Base-by-base conservation (phyloP, 2,329 filamentous ascomycete genomes). In the Rutstroemia sp. region DNA sequence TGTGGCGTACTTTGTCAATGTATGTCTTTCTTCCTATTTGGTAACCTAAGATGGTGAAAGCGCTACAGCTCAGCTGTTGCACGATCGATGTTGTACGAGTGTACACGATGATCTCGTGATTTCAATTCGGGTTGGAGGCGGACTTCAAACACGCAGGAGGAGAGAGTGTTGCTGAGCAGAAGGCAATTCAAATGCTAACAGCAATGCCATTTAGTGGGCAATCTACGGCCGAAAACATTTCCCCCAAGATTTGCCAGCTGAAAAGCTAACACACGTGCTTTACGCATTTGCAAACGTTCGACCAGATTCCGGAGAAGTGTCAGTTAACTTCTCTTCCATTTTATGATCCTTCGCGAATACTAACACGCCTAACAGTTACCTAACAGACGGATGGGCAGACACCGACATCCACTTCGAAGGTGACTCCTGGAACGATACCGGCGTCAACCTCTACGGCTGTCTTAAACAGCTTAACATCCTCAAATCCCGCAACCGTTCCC, bases 281-380 rank as follows among this genome's bases (percentile, higher is more conserved):
- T 96, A 96, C 63, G 77, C 92, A 16, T 97, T 97, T 73, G 92
- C 89, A 67, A 95, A 96, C 69, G 82, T 96, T 57, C 80, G 82
- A 4, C 78, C 84, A 2, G 88, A 92, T 3, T 83, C 80, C 34
- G 92, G 92, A 50, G 89, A 95, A 72, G 90, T 95, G 71, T 87
- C 72, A 63, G 68, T 63, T 45, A 48, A 16, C 47, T 48, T 9
- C 25, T 6, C 41, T 48, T 23, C 48, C 14, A 2, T 17, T 46
- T 14, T 16, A 16, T n/a, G 44, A 27, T 53, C 37, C 14, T 19
- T 51, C 4, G 42, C 48, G 17, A 19, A 8, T 21, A 41, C 16
- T 37, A 19, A 44, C 39, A 10, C 39, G n/a, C 46, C 19, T 23
- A 16, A 16, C 45, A 70, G 66, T 30, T 70, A 79, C 64, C 70